A percentile compares a stretch with the other conserved stretches of the same genome.
Evolutionary conservation across 1,284 basidiomycete genomes (phyloP).

Genomic region (Moniliella sp.): DNA sequence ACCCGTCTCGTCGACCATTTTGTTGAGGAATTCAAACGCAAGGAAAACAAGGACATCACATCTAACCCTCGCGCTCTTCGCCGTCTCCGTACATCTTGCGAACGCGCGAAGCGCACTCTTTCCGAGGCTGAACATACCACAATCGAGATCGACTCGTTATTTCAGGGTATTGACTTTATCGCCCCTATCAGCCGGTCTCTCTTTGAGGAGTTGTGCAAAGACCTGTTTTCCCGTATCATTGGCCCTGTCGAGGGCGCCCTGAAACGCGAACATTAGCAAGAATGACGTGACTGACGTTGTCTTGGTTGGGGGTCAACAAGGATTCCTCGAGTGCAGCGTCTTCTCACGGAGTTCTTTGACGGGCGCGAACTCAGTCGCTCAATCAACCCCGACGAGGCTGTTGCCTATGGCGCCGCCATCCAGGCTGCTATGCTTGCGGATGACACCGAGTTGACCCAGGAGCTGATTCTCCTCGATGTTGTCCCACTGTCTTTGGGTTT

Average conservation of each 20-base stretch:
- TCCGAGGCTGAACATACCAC: conserved; percentile 94
- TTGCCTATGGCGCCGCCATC: conserved; percentile 34
- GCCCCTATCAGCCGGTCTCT: conserved; percentile 47
- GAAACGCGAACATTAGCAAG: conserved; percentile 89
- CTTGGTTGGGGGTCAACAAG: conserved; percentile 98
- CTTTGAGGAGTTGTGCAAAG: conserved; percentile 88
- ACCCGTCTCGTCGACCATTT: conserved; percentile 91
- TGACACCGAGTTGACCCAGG: too few relatives aligned
- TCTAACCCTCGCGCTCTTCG: conserved; percentile 79
- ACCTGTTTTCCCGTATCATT: conserved; percentile 85
- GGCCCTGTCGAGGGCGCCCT: conserved; percentile 96
- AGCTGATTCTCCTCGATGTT: too few relatives aligned
- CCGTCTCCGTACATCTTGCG: conserved; percentile 82
- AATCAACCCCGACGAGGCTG: conserved; percentile 39
- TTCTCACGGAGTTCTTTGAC: conserved; percentile 92
- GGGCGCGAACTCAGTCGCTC: conserved; percentile 90
- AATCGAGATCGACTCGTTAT: conserved; percentile 94
- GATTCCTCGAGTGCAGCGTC: conserved; percentile 92
- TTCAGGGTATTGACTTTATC: conserved; percentile 46
- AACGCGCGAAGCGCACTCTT: conserved; percentile 94
- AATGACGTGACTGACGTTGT: conserved; percentile 95
- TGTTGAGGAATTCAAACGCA: conserved; percentile 64
- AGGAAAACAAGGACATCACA: conserved; percentile 90
- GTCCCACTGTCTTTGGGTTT: too few relatives aligned
- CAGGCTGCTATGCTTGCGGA: too few relatives aligned